Percentiles rank a stretch among this genome's conserved stretches.
phyloP scores from a whole-genome alignment of 768 basidiomycete genomes.

The Hemileccinum impolitum region DNA sequence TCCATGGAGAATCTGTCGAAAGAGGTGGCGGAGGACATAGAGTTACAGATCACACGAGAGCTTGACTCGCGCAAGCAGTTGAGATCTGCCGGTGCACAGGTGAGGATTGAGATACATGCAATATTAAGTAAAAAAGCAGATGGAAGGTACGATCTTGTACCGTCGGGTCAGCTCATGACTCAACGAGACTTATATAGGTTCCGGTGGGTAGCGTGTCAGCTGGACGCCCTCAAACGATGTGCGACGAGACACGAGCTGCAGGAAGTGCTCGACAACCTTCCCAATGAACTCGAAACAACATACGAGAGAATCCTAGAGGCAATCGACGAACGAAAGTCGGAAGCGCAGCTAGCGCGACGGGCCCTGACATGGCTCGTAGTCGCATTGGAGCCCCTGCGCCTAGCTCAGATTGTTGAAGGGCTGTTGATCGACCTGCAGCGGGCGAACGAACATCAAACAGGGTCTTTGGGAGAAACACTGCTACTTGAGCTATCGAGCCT shows the following conservation, averaged over 20 bases:
- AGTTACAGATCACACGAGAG: neutral
- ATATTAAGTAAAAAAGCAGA: neutral
- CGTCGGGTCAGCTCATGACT: neutral
- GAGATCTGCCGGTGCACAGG: neutral
- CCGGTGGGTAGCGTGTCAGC: conserved; percentile 4
- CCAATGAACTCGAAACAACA: neutral
- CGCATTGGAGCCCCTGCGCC: neutral
- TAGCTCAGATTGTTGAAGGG: neutral
- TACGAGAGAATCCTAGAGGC: conserved; percentile 3
- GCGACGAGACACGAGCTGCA: neutral
- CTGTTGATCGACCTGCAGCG: neutral
- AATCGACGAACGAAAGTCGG: neutral
- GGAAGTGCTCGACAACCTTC: neutral
- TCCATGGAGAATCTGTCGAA: neutral
- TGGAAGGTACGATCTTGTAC: neutral
- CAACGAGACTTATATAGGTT: neutral
- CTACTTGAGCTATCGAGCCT: neutral
- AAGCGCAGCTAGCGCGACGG: neutral
- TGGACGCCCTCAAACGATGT: neutral
- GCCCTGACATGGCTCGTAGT: neutral
- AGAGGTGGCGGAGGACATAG: neutral
- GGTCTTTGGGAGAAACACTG: neutral
- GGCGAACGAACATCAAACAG: neutral
- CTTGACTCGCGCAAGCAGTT: neutral
- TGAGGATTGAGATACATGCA: neutral